phyloP scores from a whole-genome alignment of 75 land plant genomes.

The Sequoiadendron giganteum region DNA sequence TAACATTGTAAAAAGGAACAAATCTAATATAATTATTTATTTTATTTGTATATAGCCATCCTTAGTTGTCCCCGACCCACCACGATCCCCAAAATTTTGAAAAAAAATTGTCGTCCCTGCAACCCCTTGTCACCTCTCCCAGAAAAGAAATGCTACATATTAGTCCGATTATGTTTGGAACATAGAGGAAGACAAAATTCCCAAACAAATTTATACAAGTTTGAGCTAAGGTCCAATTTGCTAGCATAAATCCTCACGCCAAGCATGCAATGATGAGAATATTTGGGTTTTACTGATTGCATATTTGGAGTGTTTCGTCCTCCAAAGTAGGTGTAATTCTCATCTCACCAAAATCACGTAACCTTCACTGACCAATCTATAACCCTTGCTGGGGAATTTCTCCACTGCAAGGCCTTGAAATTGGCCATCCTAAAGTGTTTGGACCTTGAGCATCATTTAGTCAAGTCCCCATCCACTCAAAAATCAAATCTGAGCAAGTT shows the following conservation, averaged over 20 bases:
- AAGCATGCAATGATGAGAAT: background rate
- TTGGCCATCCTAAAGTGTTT: background rate
- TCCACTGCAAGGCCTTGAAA: background rate
- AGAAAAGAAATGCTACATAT: no score
- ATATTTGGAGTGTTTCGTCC: background rate
- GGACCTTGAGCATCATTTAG: background rate
- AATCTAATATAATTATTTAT: no score
- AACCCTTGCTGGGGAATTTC: background rate
- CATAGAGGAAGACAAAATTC: background rate
- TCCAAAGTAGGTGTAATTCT: no score
- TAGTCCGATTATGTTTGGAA: background rate
- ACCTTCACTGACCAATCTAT: background rate
- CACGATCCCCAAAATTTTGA: no score
- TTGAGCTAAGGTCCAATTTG: background rate
- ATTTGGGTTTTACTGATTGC: no score
- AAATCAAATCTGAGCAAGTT: background rate
- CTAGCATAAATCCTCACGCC: background rate
- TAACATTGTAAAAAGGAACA: constrained; percentile 24
- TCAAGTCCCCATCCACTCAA: background rate
- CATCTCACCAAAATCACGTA: no score
- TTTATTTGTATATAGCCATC: no score
- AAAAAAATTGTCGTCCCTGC: no score
- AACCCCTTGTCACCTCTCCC: no score
- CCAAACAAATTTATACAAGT: background rate
- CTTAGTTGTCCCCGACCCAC: no score